Conservation (phyloP, 805 yeast genomes). For the Saccharomycopsis lassenensis region DNA sequence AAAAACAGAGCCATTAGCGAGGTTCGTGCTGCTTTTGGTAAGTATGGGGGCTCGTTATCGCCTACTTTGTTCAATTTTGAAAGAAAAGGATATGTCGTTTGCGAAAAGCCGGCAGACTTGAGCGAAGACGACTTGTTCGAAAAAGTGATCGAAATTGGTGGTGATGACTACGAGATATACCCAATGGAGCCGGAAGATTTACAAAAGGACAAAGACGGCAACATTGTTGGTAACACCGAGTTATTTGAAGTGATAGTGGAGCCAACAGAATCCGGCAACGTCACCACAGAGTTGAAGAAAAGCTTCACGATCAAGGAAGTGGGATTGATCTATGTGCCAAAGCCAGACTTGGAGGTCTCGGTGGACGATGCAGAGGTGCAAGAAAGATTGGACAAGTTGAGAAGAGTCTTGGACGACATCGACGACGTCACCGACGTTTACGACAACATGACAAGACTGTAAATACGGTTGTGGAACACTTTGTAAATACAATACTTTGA, state of each 20-base stretch:
- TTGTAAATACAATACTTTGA: too few relatives aligned
- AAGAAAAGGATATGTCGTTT: constrained; percentile 59
- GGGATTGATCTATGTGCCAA: constrained; percentile 58
- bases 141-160: constrained; percentile 63
- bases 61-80: constrained; percentile 75
- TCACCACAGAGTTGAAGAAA: constrained; percentile 47
- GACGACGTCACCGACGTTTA: constrained; percentile 78
- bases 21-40: constrained; percentile 65
- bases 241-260: constrained; percentile 49
- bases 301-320: constrained; percentile 56
- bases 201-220: constrained; percentile 18
- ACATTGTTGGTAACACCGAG: constrained; percentile 16
- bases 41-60: constrained; percentile 56
- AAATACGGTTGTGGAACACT: too few relatives aligned
- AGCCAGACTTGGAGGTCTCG: constrained; percentile 45
- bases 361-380: constrained; percentile 42
- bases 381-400: constrained; percentile 44
- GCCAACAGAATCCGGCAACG: constrained; percentile 47
- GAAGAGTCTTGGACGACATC: constrained; percentile 56
- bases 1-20: constrained; percentile 69
- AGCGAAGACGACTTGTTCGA: constrained; percentile 59
- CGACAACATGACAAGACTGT: constrained; percentile 55
- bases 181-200: constrained; percentile 30
- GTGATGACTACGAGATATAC: constrained; percentile 55
- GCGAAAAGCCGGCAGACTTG: constrained; percentile 29